These are phyloP conservation scores for Gossypium australe DNA, from an alignment of 345 rosid genomes.

Conservation along the genomic window DNA sequence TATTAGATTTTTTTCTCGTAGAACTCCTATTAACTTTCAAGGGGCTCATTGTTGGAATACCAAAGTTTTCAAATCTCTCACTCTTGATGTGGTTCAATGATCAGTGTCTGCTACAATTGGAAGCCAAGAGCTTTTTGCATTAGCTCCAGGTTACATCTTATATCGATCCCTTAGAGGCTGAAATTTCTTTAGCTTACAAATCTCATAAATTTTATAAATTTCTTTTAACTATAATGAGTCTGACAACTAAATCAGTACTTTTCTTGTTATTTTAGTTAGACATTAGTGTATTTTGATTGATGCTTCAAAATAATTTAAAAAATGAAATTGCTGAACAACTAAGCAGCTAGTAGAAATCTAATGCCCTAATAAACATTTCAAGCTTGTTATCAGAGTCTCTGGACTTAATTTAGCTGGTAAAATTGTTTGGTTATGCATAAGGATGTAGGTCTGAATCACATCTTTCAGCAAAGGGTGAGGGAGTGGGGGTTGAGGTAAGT, in stretches of 20 bases:
- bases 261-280: neutral
- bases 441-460: neutral
- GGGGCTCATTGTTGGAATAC: neutral
- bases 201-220: neutral
- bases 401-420: neutral
- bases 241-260: neutral
- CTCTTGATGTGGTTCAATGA: neutral
- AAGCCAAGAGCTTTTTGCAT: neutral
- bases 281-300: neutral
- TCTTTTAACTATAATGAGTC: neutral
- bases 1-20: neutral
- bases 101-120: neutral
- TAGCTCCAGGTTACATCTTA: neutral
- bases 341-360: neutral
- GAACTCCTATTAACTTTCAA: neutral
- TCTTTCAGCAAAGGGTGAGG: neutral
- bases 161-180: no score
- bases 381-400: neutral
- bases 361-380: neutral
- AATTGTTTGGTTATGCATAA: neutral
- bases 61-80: neutral
- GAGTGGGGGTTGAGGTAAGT: neutral
- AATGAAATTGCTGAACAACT: neutral
- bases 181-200: no score
- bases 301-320: neutral